A percentile compares a stretch with the other conserved stretches of the same genome.
Evolutionary conservation across 257 asterid species (phyloP).

Genomic region (Coffea canephora): DNA sequence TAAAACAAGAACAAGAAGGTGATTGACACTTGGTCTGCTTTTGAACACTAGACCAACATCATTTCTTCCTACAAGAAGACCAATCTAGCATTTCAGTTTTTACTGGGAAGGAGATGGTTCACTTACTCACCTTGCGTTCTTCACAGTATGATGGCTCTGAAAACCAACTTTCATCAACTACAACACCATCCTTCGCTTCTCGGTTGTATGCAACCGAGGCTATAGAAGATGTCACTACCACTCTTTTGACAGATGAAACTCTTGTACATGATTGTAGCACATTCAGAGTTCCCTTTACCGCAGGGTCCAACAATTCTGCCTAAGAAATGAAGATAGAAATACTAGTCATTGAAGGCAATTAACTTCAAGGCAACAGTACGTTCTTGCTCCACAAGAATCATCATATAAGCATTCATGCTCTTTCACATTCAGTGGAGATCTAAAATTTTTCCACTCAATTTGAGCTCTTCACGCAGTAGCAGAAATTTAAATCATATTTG

Average conservation of each 20-base stretch:
- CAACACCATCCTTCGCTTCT: constrained; percentile 21
- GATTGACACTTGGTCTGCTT: too few species aligned
- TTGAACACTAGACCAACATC: too few species aligned
- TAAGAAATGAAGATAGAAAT: constrained; percentile 10
- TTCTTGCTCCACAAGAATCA: too few species aligned
- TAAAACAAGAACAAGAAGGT: too few species aligned
- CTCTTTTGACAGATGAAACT: constrained; percentile 35
- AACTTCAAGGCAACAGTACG: too few species aligned
- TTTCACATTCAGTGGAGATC: too few species aligned
- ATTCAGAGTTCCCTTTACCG: constrained; percentile 52
- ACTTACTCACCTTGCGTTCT: constrained; percentile 41
- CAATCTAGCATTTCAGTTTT: not conserved
- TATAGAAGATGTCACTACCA: constrained; percentile 51
- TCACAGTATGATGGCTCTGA: constrained; percentile 52
- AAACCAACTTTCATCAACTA: constrained; percentile 62
- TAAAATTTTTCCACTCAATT: too few species aligned
- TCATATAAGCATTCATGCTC: too few species aligned
- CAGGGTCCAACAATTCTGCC: constrained; percentile 57
- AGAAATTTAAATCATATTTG: too few species aligned
- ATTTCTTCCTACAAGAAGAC: too few species aligned
- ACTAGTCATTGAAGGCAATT: too few species aligned
- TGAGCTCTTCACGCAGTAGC: too few species aligned
- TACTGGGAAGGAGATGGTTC: not conserved
- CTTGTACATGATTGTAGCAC: constrained; percentile 44
- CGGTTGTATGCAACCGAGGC: constrained; percentile 29